Percentiles rank a stretch among this genome's conserved stretches.
These are phyloP conservation scores for Mortierella alpina DNA, from an alignment of 192 early-diverging fungal species.

Conservation along the genomic window DNA sequence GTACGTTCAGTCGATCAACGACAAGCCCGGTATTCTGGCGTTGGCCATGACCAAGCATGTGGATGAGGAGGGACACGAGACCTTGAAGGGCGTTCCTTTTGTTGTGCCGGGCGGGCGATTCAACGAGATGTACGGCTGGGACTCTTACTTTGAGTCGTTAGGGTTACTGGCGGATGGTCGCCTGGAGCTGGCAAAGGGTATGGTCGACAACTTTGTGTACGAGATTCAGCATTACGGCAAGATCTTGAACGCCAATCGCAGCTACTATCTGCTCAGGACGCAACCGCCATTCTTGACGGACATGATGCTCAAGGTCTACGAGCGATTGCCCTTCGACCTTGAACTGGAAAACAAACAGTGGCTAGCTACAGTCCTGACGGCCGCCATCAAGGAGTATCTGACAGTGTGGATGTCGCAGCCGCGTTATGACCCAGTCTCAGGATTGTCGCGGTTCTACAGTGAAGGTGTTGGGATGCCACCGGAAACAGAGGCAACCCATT, in stretches of 20 bases:
- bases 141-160: conserved; percentile 93
- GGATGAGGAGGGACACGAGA: conserved; percentile 62
- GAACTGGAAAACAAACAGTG: conserved; percentile 72
- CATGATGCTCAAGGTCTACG: conserved; percentile 89
- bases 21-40: conserved; percentile 91
- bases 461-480: conserved; percentile 97
- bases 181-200: conserved; percentile 86
- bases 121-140: conserved; percentile 99
- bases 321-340: conserved; percentile 61
- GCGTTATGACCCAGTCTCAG: conserved; percentile 78
- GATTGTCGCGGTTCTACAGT: conserved; percentile 86
- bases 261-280: conserved; percentile 95
- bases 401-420: conserved; percentile 90
- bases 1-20: conserved; percentile 93
- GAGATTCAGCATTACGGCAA: conserved; percentile 98
- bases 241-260: conserved; percentile 98
- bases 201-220: conserved; percentile 99
- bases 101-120: conserved; percentile 98
- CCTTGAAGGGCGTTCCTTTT: conserved; percentile 86
- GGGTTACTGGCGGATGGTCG: conserved; percentile 90
- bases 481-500: conserved; percentile 95
- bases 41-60: conserved; percentile 71
- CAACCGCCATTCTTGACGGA: conserved; percentile 99
- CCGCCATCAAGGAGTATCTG: conserved; percentile 92
- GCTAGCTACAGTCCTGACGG: conserved; percentile 75